A percentile compares a stretch with the other conserved stretches of the same genome.
phyloP scores from a whole-genome alignment of 345 rosid species.

The Kernera saxatilis region DNA sequence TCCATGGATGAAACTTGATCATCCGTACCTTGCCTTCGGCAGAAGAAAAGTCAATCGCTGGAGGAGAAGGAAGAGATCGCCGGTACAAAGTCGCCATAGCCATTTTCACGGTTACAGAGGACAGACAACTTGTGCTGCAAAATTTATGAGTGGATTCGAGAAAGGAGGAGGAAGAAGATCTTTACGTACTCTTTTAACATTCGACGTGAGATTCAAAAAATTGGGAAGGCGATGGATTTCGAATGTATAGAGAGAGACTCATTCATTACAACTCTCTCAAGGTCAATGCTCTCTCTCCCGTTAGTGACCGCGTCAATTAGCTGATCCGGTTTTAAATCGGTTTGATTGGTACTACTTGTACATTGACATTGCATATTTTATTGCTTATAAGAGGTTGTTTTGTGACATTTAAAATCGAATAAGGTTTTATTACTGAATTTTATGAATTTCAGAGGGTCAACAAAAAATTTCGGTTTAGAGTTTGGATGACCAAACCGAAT shows the following conservation, averaged over 20 bases:
- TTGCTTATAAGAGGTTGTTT: too few relatives aligned
- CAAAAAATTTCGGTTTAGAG: neutral
- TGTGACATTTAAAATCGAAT: neutral
- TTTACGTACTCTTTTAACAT: neutral
- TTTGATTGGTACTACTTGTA: neutral
- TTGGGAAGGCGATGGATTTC: neutral
- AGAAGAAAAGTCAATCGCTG: slow-evolving; percentile 79
- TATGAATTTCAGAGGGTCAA: neutral
- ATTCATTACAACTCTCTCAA: neutral
- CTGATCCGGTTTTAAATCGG: neutral
- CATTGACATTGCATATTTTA: too few relatives aligned
- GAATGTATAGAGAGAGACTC: neutral
- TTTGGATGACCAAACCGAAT: neutral
- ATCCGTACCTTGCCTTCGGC: slow-evolving; percentile 68
- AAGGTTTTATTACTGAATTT: neutral
- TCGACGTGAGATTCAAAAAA: neutral
- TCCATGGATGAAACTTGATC: neutral
- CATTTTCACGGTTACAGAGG: slow-evolving; percentile 28
- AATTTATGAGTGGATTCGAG: too few relatives aligned
- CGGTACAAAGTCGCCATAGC: slow-evolving; percentile 67
- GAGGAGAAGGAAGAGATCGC: slow-evolving; percentile 67
- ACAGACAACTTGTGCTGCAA: neutral
- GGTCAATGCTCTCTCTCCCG: slow-evolving; percentile 17
- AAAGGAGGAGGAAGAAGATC: neutral
- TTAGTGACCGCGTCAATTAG: neutral